phyloP scores from a whole-genome alignment of 805 yeast genomes.

The Zygoascus flipseniorum region DNA sequence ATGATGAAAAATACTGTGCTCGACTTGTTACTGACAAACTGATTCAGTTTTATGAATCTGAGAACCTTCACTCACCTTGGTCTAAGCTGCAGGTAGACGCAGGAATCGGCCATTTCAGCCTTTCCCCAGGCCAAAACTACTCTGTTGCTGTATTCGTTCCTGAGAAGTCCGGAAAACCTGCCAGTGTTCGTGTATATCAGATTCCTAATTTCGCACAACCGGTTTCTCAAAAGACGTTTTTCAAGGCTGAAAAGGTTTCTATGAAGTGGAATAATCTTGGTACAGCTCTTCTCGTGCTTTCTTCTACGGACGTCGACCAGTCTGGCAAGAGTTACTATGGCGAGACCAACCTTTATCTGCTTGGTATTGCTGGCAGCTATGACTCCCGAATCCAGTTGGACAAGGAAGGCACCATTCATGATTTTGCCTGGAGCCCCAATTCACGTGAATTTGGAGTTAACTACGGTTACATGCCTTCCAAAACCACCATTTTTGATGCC shows the following conservation, averaged over 20 bases:
- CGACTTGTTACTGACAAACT: slow-evolving; percentile 48
- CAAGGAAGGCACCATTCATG: slow-evolving; percentile 95
- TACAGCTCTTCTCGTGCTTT: slow-evolving; percentile 85
- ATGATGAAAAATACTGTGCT: slow-evolving; percentile 67
- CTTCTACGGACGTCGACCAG: slow-evolving; percentile 92
- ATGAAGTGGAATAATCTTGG: slow-evolving; percentile 93
- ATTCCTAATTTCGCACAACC: slow-evolving; percentile 70
- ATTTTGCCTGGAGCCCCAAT: slow-evolving; percentile 93
- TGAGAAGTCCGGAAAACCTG: slow-evolving; percentile 81
- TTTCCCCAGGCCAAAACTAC: slow-evolving; percentile 85
- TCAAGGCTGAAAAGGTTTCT: slow-evolving; percentile 91
- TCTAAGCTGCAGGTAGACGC: slow-evolving; percentile 46
- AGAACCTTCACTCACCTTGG: slow-evolving; percentile 36
- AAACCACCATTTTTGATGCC: slow-evolving; percentile 88
- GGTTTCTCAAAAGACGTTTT: slow-evolving; percentile 76
- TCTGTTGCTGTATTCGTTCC: slow-evolving; percentile 87
- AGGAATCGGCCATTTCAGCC: slow-evolving; percentile 51
- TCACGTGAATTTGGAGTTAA: slow-evolving; percentile 96
- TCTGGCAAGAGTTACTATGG: slow-evolving; percentile 94
- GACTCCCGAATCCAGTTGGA: slow-evolving; percentile 82
- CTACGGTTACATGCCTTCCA: slow-evolving; percentile 96
- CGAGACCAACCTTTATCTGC: slow-evolving; percentile 81
- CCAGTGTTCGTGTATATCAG: slow-evolving; percentile 74
- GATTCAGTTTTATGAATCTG: slow-evolving; percentile 57
- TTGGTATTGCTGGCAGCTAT: slow-evolving; percentile 88